Conservation (phyloP, 345 rosid species). For the Clarkia xantiana region DNA sequence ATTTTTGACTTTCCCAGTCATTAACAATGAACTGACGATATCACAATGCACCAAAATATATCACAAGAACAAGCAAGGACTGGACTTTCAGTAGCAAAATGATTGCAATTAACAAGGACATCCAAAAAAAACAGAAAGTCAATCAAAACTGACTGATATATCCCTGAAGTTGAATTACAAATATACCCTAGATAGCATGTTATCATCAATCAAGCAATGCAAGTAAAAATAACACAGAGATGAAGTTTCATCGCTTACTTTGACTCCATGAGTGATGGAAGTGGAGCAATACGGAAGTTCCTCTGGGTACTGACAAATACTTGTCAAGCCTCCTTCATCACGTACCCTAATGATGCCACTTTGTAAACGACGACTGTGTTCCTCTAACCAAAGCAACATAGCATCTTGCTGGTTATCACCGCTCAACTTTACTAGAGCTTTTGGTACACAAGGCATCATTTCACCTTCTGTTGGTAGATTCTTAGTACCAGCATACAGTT, state of each 20-base stretch:
- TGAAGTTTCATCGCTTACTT: conserved; percentile 22
- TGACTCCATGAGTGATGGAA: conserved; percentile 62
- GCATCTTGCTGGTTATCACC: conserved; percentile 56
- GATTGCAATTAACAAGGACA: too few relatives aligned
- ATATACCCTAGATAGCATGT: too few relatives aligned
- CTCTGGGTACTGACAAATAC: conserved; percentile 66
- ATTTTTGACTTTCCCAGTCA: too few relatives aligned
- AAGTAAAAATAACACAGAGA: too few relatives aligned
- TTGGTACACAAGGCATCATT: conserved; percentile 78
- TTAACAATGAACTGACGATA: too few relatives aligned
- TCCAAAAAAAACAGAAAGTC: too few relatives aligned
- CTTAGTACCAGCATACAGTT: conserved; percentile 49
- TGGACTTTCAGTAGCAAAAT: too few relatives aligned
- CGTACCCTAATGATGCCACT: conserved; percentile 40
- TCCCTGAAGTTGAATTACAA: too few relatives aligned
- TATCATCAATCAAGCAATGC: too few relatives aligned
- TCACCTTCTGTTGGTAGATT: conserved; percentile 26
- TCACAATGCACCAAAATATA: too few relatives aligned
- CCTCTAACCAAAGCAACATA: conserved; percentile 85
- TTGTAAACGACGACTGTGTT: conserved; percentile 52
- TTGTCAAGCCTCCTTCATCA: conserved; percentile 18
- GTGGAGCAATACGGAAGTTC: conserved; percentile 60
- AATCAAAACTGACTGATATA: too few relatives aligned
- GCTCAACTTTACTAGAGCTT: conserved; percentile 20
- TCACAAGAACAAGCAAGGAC: too few relatives aligned